phyloP scores from a whole-genome alignment of 768 basidiomycete genomes.

The Lanmaoa rubissima region DNA sequence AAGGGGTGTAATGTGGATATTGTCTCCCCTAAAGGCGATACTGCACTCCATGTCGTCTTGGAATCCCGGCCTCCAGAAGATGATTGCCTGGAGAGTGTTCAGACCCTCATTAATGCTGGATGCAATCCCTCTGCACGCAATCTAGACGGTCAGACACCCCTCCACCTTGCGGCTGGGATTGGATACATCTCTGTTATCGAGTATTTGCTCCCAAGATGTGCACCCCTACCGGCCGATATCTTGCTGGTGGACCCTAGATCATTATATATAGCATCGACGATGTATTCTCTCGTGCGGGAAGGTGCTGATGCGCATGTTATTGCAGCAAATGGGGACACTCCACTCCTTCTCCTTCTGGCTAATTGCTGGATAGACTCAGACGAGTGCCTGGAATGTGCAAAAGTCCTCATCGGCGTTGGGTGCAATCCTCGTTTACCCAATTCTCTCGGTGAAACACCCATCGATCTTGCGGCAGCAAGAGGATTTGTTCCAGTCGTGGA shows the following conservation, averaged over 20 bases:
- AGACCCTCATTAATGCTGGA: conserved; percentile 2
- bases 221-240: not conserved
- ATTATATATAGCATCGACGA: not conserved
- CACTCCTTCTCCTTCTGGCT: not conserved
- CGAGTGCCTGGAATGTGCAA: not conserved
- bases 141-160: not conserved
- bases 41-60: not conserved
- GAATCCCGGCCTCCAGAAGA: not conserved
- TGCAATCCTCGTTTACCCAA: not conserved
- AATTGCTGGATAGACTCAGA: not conserved
- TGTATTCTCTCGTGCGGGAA: not conserved
- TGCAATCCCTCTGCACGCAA: not conserved
- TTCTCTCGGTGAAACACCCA: not conserved
- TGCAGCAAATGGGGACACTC: not conserved
- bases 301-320: not conserved
- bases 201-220: not conserved
- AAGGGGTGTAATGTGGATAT: not conserved
- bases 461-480: not conserved
- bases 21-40: not conserved
- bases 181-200: not conserved
- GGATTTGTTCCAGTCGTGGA: not conserved
- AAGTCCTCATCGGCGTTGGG: not conserved
- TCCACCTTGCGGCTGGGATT: not conserved
- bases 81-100: not conserved
- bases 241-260: not conserved